phyloP scores from a whole-genome alignment of 345 rosid genomes.

The Populus pruinosa region DNA sequence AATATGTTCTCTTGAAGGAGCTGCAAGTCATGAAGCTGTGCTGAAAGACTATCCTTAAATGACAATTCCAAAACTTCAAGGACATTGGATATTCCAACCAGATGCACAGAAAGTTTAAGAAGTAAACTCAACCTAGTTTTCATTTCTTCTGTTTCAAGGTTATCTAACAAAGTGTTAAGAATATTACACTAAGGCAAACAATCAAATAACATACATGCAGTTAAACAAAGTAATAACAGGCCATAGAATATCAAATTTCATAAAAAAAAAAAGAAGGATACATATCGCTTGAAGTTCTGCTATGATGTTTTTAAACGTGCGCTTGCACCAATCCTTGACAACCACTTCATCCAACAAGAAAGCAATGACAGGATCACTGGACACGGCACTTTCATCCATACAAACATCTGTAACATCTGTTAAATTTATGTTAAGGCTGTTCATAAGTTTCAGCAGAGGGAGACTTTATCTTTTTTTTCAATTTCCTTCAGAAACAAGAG shows the following conservation, averaged over 20 bases:
- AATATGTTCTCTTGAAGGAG: constrained; percentile 67
- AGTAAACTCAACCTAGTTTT: constrained; percentile 49
- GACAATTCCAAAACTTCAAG: constrained; percentile 83
- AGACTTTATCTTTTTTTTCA: not conserved
- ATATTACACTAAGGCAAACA: not conserved
- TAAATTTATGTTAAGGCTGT: constrained; percentile 47
- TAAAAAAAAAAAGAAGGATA: constrained; percentile 52
- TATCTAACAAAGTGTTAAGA: constrained; percentile 61
- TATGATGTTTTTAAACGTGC: constrained; percentile 54
- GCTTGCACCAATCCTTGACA: constrained; percentile 97
- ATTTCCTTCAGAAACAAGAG: not conserved
- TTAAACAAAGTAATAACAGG: not conserved
- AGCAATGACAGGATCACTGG: constrained; percentile 89
- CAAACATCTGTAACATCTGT: constrained; percentile 92
- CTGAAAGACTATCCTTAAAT: constrained; percentile 67
- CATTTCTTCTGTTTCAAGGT: constrained; percentile 58
- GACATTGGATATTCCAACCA: constrained; percentile 65
- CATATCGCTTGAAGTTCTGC: constrained; percentile 67
- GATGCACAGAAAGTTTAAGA: constrained; percentile 48
- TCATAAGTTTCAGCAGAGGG: constrained; percentile 5
- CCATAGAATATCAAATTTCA: constrained; percentile 13
- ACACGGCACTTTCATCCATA: constrained; percentile 97
- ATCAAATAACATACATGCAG: not conserved
- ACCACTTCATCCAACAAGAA: constrained; percentile 99
- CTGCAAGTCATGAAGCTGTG: constrained; percentile 75